A percentile compares a stretch with the other conserved stretches of the same genome.
These are phyloP conservation scores for Epichloe glyceriae DNA, from an alignment of 2,329 filamentous ascomycete species.

Conservation along the genomic window DNA sequence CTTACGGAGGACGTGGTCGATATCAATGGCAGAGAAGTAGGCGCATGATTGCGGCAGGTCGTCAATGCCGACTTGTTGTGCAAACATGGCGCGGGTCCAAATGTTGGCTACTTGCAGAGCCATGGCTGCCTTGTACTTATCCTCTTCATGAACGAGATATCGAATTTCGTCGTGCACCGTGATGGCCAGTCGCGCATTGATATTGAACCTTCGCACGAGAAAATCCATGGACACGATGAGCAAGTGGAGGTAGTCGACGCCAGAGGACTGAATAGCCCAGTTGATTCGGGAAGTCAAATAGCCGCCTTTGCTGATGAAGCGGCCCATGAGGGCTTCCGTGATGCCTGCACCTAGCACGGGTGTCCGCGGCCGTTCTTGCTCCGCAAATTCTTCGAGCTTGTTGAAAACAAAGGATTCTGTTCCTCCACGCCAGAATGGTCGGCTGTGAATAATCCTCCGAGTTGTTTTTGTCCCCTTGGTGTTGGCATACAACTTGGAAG, in stretches of 20 bases:
- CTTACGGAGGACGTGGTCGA: slow-evolving; percentile 91
- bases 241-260: slow-evolving; percentile 92
- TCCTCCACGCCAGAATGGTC: slow-evolving; percentile 85
- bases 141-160: slow-evolving; percentile 73
- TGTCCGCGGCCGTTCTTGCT: slow-evolving; percentile 81
- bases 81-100: slow-evolving; percentile 96
- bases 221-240: slow-evolving; percentile 94
- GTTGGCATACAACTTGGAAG: slow-evolving; percentile 67
- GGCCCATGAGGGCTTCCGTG: slow-evolving; percentile 83
- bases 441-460: slow-evolving; percentile 56
- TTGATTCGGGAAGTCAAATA: slow-evolving; percentile 97
- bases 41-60: slow-evolving; percentile 90
- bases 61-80: slow-evolving; percentile 89
- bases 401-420: slow-evolving; percentile 99
- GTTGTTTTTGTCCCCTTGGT: slow-evolving; percentile 85
- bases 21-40: slow-evolving; percentile 90
- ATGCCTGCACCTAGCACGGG: slow-evolving; percentile 91
- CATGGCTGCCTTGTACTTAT: slow-evolving; percentile 83
- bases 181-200: slow-evolving; percentile 74
- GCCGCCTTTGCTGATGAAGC: slow-evolving; percentile 75
- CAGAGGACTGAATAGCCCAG: slow-evolving; percentile 96
- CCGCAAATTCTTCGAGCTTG: slow-evolving; percentile 92
- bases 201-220: slow-evolving; percentile 69
- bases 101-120: slow-evolving; percentile 88
- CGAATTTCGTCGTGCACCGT: slow-evolving; percentile 97